phyloP scores from a whole-genome alignment of 1,139 yeast species.

The Diutina neorugosa region DNA sequence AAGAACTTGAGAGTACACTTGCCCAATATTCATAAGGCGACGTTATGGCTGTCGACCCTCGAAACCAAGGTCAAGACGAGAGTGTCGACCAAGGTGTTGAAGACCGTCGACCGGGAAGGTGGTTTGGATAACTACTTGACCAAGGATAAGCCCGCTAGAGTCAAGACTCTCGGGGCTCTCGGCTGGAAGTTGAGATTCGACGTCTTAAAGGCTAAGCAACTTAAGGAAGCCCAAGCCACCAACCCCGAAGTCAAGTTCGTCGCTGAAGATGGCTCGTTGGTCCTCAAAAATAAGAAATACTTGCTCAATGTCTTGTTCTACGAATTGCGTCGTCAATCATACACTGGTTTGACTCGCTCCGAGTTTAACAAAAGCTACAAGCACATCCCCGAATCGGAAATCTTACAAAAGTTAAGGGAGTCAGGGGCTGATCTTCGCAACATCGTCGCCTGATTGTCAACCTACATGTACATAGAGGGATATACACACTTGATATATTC shows the following conservation, averaged over 20 bases:
- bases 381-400: slow-evolving; percentile 27
- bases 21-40: slow-evolving; percentile 61
- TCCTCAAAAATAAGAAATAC: not conserved
- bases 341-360: slow-evolving; percentile 9
- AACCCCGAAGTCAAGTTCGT: not conserved
- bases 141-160: slow-evolving; percentile 79
- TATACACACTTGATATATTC: not conserved
- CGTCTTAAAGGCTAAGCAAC: slow-evolving; percentile 33
- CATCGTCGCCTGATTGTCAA: not conserved
- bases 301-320: slow-evolving; percentile 2
- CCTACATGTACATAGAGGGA: not conserved
- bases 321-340: not conserved
- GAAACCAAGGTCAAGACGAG: slow-evolving; percentile 40
- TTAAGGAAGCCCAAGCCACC: slow-evolving; percentile 10
- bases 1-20: slow-evolving; percentile 67
- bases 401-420: slow-evolving; percentile 23
- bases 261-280: not conserved
- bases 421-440: not conserved
- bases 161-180: slow-evolving; percentile 80
- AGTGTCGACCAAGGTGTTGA: slow-evolving; percentile 72
- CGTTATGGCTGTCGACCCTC: slow-evolving; percentile 80
- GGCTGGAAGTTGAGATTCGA: slow-evolving; percentile 86
- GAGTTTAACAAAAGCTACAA: slow-evolving; percentile 37
- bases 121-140: slow-evolving; percentile 81
- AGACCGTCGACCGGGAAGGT: slow-evolving; percentile 84